phyloP scores from a whole-genome alignment of 805 yeast genomes.

The Saturnispora gosingensis region DNA sequence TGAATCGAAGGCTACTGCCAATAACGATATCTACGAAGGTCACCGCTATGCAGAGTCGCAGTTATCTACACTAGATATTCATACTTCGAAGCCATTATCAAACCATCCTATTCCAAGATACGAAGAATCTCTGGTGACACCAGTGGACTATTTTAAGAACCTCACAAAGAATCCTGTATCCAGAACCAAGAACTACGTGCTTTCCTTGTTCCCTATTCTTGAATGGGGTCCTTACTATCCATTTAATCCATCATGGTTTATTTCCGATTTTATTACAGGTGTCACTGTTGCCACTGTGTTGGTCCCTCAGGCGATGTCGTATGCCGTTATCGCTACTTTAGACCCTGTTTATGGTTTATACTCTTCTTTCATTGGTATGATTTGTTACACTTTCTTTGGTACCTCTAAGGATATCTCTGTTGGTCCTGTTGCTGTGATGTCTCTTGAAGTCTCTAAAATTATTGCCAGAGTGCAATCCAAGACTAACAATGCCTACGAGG shows the following conservation, averaged over 20 bases:
- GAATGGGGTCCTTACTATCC: slow-evolving; percentile 86
- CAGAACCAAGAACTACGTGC: slow-evolving; percentile 37
- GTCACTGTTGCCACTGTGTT: slow-evolving; percentile 87
- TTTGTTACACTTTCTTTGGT: slow-evolving; percentile 83
- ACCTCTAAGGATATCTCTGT: slow-evolving; percentile 93
- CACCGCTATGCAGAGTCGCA: neutral
- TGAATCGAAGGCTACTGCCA: neutral
- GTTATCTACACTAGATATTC: neutral
- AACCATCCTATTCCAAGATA: slow-evolving; percentile 8
- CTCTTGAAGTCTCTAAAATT: slow-evolving; percentile 73
- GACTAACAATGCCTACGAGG: slow-evolving; percentile 32
- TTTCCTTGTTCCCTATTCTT: slow-evolving; percentile 67
- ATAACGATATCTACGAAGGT: neutral
- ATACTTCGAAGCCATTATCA: neutral
- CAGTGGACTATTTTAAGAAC: slow-evolving; percentile 22
- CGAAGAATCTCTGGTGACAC: slow-evolving; percentile 20
- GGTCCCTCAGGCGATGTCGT: slow-evolving; percentile 95
- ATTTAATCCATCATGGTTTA: slow-evolving; percentile 50
- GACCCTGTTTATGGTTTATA: slow-evolving; percentile 81
- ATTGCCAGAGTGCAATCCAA: slow-evolving; percentile 51
- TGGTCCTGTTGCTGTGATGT: slow-evolving; percentile 97
- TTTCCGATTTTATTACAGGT: slow-evolving; percentile 83
- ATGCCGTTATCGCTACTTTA: slow-evolving; percentile 78
- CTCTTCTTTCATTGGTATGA: slow-evolving; percentile 86
- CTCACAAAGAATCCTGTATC: slow-evolving; percentile 31